Percentiles rank a stretch among this genome's conserved stretches.
Evolutionary conservation across 768 basidiomycete species (phyloP).

Genomic region (Clavulina sp.): DNA sequence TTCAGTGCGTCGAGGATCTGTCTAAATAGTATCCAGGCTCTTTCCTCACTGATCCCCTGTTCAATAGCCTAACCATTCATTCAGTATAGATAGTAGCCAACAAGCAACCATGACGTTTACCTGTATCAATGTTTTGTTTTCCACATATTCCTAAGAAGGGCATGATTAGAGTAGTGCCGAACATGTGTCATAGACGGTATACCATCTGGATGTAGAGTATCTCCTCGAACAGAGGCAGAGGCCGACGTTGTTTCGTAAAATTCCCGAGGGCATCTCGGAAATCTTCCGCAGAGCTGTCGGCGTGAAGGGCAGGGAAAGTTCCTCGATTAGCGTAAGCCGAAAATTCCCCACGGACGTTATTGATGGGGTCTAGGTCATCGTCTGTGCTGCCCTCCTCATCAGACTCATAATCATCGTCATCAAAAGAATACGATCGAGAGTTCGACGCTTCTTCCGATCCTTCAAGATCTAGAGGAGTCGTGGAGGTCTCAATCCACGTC

Average conservation of each 20-base stretch:
- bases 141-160: constrained; percentile 57
- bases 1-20: constrained; percentile 81
- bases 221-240: constrained; percentile 15
- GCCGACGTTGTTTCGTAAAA: neutral
- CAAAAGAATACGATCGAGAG: neutral
- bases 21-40: constrained; percentile 78
- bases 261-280: neutral
- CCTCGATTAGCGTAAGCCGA: constrained; percentile 27
- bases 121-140: constrained; percentile 79
- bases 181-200: constrained; percentile 5
- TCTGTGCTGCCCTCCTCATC: constrained; percentile 3
- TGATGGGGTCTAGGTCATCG: constrained; percentile 34
- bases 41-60: constrained; percentile 65
- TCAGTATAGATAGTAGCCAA: neutral
- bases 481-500: constrained; percentile 65
- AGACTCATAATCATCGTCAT: constrained; percentile 1
- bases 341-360: constrained; percentile 21
- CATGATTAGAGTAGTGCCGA: neutral
- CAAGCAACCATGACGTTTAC: constrained; percentile 21
- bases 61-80: constrained; percentile 40
- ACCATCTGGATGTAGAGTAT: constrained; percentile 95
- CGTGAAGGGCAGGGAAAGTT: constrained; percentile 77
- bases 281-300: neutral
- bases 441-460: neutral
- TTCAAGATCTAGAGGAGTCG: constrained; percentile 15